phyloP scores from a whole-genome alignment of 2,329 filamentous ascomycete genomes.

The Fusarium anguioides region DNA sequence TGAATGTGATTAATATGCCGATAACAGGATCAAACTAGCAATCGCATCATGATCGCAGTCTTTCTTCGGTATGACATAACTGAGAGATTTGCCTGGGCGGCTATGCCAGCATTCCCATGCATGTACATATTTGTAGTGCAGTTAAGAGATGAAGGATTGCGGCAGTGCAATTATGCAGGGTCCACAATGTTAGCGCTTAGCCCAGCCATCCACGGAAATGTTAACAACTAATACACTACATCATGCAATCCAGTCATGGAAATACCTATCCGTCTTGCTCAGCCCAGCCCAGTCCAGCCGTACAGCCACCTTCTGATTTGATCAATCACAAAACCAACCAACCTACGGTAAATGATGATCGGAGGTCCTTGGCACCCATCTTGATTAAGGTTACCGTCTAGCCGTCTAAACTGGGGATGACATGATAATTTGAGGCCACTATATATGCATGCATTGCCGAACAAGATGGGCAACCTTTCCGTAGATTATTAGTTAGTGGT shows the following conservation, averaged over 20 bases:
- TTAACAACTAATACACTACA: constrained; percentile 23
- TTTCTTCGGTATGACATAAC: constrained; percentile 18
- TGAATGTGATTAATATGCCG: not conserved
- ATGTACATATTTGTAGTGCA: too few species aligned
- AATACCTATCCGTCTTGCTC: constrained; percentile 22
- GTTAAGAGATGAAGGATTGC: constrained; percentile 14
- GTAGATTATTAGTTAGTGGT: too few species aligned
- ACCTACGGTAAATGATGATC: not conserved
- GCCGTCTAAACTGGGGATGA: not conserved
- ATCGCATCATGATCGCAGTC: constrained; percentile 4
- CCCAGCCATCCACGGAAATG: constrained; percentile 1
- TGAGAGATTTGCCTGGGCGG: constrained; percentile 3
- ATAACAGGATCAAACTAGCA: not conserved
- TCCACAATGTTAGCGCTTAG: constrained; percentile 16
- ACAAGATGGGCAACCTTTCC: not conserved
- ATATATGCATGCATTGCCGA: constrained; percentile 2
- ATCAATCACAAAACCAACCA: not conserved
- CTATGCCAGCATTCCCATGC: too few species aligned
- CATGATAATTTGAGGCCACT: constrained; percentile 8
- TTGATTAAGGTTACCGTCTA: constrained; percentile 10
- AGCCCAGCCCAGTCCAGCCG: constrained; percentile 33
- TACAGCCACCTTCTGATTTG: constrained; percentile 28
- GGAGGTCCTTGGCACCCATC: not conserved
- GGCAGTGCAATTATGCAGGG: constrained; percentile 28
- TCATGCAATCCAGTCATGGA: constrained; percentile 15